Conservation (phyloP, 306 rosid species). For the Crataegus laevigata region DNA sequence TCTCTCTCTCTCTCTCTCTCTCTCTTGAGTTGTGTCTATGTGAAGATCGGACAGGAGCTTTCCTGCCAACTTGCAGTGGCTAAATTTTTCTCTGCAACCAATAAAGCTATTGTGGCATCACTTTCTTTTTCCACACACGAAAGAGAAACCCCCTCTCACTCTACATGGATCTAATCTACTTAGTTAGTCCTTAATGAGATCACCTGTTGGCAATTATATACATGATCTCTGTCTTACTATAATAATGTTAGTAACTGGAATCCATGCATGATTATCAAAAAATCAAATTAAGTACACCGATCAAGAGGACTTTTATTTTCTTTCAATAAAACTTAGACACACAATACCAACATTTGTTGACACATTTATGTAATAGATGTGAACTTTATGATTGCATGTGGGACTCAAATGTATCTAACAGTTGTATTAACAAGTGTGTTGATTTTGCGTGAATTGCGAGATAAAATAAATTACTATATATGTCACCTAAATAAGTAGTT, state of each 20-base stretch:
- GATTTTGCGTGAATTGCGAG: not conserved
- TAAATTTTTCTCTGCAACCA: constrained; percentile 77
- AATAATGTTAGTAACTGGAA: not conserved
- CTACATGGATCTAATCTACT: not conserved
- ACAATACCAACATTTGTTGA: not conserved
- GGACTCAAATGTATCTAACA: not conserved
- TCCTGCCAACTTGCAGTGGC: constrained; percentile 69
- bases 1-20: constrained; percentile 20
- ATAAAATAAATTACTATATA: not conserved
- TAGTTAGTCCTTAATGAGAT: not conserved
- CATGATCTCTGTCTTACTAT: not conserved
- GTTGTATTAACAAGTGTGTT: not conserved
- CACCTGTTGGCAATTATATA: not conserved
- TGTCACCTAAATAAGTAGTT: not conserved
- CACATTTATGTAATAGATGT: not conserved
- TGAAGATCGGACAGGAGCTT: constrained; percentile 41
- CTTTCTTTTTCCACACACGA: constrained; percentile 12
- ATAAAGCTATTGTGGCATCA: constrained; percentile 60
- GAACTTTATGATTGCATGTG: not conserved
- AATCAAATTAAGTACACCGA: not conserved
- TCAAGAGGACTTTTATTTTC: too few relatives aligned
- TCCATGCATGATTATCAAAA: not conserved
- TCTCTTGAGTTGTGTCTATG: constrained; percentile 25
- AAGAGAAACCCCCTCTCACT: not conserved
- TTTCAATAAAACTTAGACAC: not conserved